phyloP scores from a whole-genome alignment of 176 grass and related monocot species.

The Leersia perrieri region DNA sequence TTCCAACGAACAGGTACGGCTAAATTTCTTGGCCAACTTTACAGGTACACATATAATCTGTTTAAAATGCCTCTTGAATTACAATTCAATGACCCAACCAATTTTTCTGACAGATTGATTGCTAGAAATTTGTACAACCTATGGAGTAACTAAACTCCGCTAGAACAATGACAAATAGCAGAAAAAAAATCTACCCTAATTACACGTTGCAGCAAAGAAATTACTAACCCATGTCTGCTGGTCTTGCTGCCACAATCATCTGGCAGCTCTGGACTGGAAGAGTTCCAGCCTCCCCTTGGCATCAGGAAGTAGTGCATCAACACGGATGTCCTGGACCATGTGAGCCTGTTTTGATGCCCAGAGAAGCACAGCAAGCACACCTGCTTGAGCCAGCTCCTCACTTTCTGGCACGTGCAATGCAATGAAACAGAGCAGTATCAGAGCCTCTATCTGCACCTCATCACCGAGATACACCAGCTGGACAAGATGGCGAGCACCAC shows the following conservation, averaged over 20 bases:
- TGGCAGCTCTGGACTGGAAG: constrained; percentile 61
- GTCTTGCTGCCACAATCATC: constrained; percentile 33
- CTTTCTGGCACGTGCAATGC: constrained; percentile 73
- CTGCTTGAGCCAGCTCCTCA: constrained; percentile 74
- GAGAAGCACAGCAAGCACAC: constrained; percentile 60
- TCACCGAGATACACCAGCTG: constrained; percentile 85
- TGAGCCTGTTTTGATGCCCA: constrained; percentile 88
- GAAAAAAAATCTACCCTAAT: constrained; percentile 38
- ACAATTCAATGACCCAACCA: constrained; percentile 33
- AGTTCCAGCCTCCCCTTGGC: constrained; percentile 67
- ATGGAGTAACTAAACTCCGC: constrained; percentile 22
- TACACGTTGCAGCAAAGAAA: constrained; percentile 30
- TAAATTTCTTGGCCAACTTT: neutral
- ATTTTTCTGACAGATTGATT: constrained; percentile 31
- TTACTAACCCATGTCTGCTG: constrained; percentile 21
- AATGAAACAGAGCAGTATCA: constrained; percentile 80
- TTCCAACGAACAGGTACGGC: neutral
- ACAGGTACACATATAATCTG: constrained; percentile 6
- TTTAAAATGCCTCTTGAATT: constrained; percentile 16
- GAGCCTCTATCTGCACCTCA: constrained; percentile 68
- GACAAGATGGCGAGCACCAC: constrained; percentile 70
- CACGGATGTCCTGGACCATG: constrained; percentile 64
- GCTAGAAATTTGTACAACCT: constrained; percentile 29
- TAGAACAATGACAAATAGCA: constrained; percentile 32
- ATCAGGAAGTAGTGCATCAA: constrained; percentile 56